Percentiles rank a stretch among this genome's conserved stretches.
phyloP scores from a whole-genome alignment of 306 rosid genomes.

The Glycyrrhiza uralensis region DNA sequence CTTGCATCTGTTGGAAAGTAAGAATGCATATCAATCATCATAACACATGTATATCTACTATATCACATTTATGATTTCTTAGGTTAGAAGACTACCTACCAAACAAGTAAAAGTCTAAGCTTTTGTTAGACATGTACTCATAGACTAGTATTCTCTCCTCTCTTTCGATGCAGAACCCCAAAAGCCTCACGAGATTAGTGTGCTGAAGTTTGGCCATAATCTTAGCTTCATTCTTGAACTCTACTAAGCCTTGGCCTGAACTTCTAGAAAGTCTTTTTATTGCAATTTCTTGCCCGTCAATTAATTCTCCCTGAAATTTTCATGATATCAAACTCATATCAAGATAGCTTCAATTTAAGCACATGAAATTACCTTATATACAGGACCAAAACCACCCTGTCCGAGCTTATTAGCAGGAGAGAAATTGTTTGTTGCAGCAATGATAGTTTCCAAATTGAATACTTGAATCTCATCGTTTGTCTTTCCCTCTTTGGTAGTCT shows the following conservation, averaged over 20 bases:
- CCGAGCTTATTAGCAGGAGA: slow-evolving; percentile 9
- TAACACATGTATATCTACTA: neutral
- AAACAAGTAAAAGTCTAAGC: slow-evolving; percentile 33
- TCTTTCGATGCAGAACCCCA: slow-evolving; percentile 24
- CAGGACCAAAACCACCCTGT: slow-evolving; percentile 33
- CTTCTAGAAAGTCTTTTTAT: slow-evolving; percentile 26
- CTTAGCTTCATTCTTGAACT: slow-evolving; percentile 33
- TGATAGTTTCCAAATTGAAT: slow-evolving; percentile 23
- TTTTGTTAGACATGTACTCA: slow-evolving; percentile 33
- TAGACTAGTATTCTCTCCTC: slow-evolving; percentile 31
- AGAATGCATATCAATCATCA: neutral
- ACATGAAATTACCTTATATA: slow-evolving; percentile 26
- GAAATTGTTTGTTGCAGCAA: slow-evolving; percentile 32
- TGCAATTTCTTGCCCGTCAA: slow-evolving; percentile 14
- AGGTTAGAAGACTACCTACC: slow-evolving; percentile 18
- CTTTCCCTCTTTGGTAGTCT: neutral
- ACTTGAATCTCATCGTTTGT: slow-evolving; percentile 4
- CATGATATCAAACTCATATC: neutral
- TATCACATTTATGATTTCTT: neutral
- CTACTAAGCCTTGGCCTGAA: slow-evolving; percentile 27
- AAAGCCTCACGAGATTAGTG: slow-evolving; percentile 29
- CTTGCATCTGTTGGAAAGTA: slow-evolving; percentile 11
- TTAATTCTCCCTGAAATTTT: slow-evolving; percentile 24
- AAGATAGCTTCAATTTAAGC: neutral
- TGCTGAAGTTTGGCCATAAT: slow-evolving; percentile 33